Evolutionary conservation across 2,329 filamentous ascomycete genomes (phyloP).

Genomic region (Fusarium sp.): DNA sequence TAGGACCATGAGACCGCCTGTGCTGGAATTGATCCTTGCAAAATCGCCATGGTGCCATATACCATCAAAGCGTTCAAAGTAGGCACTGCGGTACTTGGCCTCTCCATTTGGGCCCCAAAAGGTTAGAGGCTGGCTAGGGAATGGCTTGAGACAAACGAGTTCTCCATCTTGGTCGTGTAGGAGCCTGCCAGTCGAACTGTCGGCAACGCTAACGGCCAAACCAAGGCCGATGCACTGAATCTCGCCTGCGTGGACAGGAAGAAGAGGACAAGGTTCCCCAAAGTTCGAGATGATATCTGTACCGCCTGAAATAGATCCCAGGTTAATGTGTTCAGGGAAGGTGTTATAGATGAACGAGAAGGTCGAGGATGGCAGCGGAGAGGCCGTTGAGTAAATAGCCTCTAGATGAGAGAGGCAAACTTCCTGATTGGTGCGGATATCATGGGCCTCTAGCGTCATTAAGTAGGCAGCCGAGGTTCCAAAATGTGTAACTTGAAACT

Average conservation of each 20-base stretch:
- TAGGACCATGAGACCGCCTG: slow-evolving; percentile 87
- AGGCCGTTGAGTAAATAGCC: slow-evolving; percentile 94
- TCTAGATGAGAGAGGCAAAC: slow-evolving; percentile 72
- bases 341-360: slow-evolving; percentile 89
- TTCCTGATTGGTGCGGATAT: slow-evolving; percentile 65
- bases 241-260: slow-evolving; percentile 77
- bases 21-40: slow-evolving; percentile 73
- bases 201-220: slow-evolving; percentile 75
- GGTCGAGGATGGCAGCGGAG: slow-evolving; percentile 90
- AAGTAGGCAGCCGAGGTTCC: slow-evolving; percentile 96
- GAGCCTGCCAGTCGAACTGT: slow-evolving; percentile 63
- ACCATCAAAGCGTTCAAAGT: slow-evolving; percentile 84
- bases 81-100: slow-evolving; percentile 81
- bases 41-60: slow-evolving; percentile 96
- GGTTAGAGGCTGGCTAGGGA: slow-evolving; percentile 88
- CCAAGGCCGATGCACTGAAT: slow-evolving; percentile 82
- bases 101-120: slow-evolving; percentile 78
- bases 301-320: slow-evolving; percentile 93
- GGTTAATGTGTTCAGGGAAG: slow-evolving; percentile 82
- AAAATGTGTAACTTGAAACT: slow-evolving; percentile 87
- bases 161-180: slow-evolving; percentile 80
- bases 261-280: slow-evolving; percentile 80
- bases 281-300: slow-evolving; percentile 98
- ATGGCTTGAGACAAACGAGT: slow-evolving; percentile 85
- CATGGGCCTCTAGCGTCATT: slow-evolving; percentile 85